Conservation (phyloP, 352 stramenopile genomes). For the Lagenidium sp. region DNA sequence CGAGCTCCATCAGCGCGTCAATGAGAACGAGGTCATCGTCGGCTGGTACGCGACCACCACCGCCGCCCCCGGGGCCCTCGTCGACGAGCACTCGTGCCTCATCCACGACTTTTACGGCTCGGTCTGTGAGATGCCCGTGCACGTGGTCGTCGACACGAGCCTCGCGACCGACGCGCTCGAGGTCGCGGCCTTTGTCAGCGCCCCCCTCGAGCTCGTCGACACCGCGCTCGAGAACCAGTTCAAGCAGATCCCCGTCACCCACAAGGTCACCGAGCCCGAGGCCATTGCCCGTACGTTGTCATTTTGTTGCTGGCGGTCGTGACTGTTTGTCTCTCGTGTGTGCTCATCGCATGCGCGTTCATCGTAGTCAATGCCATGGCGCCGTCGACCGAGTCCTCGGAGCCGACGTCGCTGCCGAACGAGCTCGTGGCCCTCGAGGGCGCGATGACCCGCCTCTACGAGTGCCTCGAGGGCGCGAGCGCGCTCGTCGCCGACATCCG, state of each 20-base stretch:
- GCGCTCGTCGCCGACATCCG: constrained; percentile 91
- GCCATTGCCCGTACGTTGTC: constrained; percentile 85
- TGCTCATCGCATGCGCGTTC: too few species aligned
- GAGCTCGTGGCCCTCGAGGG: constrained; percentile 64
- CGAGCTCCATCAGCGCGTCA: constrained; percentile 91
- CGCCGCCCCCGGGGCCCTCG: constrained; percentile 38
- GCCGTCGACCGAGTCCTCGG: constrained; percentile 10
- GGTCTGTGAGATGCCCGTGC: constrained; percentile 89
- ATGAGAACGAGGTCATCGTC: constrained; percentile 93
- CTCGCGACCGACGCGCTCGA: constrained; percentile 75
- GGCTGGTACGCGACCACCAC: constrained; percentile 94
- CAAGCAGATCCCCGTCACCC: constrained; percentile 88
- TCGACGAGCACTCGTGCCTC: constrained; percentile 92
- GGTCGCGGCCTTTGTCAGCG: constrained; percentile 88
- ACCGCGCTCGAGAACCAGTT: constrained; percentile 89
- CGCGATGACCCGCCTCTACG: constrained; percentile 86
- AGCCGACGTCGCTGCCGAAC: constrained; percentile 45
- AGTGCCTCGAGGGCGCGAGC: constrained; percentile 84
- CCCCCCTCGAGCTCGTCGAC: constrained; percentile 87
- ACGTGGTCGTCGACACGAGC: constrained; percentile 94
- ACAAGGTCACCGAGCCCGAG: constrained; percentile 91
- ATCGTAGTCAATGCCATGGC: constrained; percentile 73
- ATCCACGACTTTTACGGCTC: constrained; percentile 98
- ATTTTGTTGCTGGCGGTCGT: neutral
- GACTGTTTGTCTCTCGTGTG: too few species aligned